Percentiles rank a stretch among this genome's conserved stretches.
Conservation (phyloP, 2,329 filamentous ascomycete genomes). For the Rhynchosporium graminicola region DNA sequence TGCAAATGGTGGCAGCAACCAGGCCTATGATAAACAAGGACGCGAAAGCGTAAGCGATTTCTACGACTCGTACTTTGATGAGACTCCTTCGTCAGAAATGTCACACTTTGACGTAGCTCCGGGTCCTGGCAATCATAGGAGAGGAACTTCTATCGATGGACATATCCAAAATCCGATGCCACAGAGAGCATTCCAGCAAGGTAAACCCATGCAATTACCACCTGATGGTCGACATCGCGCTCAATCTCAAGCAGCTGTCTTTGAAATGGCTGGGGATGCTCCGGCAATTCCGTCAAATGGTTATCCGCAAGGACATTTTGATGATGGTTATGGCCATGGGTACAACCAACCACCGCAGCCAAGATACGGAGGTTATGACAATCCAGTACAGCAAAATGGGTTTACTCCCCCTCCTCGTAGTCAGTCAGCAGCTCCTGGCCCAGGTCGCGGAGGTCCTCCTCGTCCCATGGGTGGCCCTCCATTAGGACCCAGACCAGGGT, state of each 20-base stretch:
- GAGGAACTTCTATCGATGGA: slow-evolving; percentile 37
- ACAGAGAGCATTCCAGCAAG: slow-evolving; percentile 43
- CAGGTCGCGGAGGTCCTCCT: slow-evolving; percentile 23
- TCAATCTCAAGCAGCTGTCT: slow-evolving; percentile 66
- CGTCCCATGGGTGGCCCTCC: slow-evolving; percentile 21
- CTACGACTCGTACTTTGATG: slow-evolving; percentile 57
- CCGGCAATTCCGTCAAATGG: slow-evolving; percentile 51
- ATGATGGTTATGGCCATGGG: slow-evolving; percentile 36
- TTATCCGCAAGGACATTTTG: slow-evolving; percentile 35
- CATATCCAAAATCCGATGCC: slow-evolving; percentile 42
- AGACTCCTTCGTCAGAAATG: slow-evolving; percentile 35
- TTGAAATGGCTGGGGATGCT: slow-evolving; percentile 70
- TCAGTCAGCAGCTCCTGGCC: slow-evolving; percentile 34
- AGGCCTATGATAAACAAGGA: slow-evolving; percentile 42
- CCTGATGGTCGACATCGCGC: slow-evolving; percentile 55
- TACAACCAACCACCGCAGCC: slow-evolving; percentile 28
- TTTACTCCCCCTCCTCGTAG: slow-evolving; percentile 36
- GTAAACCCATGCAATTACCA: slow-evolving; percentile 66
- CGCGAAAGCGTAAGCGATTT: slow-evolving; percentile 50
- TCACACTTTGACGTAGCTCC: slow-evolving; percentile 37
- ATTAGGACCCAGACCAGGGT: slow-evolving; percentile 26
- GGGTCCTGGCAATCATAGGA: slow-evolving; percentile 24
- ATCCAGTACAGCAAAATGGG: slow-evolving; percentile 26
- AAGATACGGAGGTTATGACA: slow-evolving; percentile 30
- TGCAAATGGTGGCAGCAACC: slow-evolving; percentile 19